These are phyloP conservation scores for Annona cherimola DNA, from an alignment of 164 flowering plant species.

Conservation along the genomic window DNA sequence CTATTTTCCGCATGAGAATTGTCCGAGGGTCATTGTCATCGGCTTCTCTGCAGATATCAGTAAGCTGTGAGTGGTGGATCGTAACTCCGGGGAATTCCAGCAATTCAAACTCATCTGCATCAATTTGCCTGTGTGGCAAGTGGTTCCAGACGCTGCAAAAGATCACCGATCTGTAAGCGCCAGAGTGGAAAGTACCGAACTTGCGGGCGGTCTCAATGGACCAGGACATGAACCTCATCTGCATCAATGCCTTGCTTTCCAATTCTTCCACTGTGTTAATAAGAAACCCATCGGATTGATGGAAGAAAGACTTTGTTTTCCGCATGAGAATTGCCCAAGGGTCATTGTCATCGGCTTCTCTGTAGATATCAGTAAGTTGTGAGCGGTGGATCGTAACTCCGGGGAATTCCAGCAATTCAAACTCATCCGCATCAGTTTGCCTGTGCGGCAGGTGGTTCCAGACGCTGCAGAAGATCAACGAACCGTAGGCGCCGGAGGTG, in stretches of 20 bases:
- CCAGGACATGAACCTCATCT: neutral
- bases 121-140: no score
- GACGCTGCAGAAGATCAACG: slow-evolving; percentile 5
- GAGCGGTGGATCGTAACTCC: slow-evolving; percentile 4
- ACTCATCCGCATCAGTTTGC: slow-evolving; percentile 10
- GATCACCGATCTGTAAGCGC: no score
- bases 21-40: no score
- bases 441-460: slow-evolving; percentile 20
- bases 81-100: no score
- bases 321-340: neutral
- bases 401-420: slow-evolving; percentile 12
- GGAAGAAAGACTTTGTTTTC: neutral
- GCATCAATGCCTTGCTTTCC: slow-evolving; percentile 6
- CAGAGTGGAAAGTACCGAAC: no score
- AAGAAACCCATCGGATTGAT: slow-evolving; percentile 27
- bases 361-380: neutral
- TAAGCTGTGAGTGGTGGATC: no score
- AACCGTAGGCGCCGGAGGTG: slow-evolving; percentile 14
- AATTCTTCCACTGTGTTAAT: slow-evolving; percentile 22
- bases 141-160: no score
- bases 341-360: neutral
- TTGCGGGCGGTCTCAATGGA: no score
- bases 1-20: no score
- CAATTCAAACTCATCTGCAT: no score
- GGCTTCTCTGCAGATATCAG: no score